These are phyloP conservation scores for Kondoa subrosea DNA, from an alignment of 768 basidiomycete species.

Conservation along the genomic window DNA sequence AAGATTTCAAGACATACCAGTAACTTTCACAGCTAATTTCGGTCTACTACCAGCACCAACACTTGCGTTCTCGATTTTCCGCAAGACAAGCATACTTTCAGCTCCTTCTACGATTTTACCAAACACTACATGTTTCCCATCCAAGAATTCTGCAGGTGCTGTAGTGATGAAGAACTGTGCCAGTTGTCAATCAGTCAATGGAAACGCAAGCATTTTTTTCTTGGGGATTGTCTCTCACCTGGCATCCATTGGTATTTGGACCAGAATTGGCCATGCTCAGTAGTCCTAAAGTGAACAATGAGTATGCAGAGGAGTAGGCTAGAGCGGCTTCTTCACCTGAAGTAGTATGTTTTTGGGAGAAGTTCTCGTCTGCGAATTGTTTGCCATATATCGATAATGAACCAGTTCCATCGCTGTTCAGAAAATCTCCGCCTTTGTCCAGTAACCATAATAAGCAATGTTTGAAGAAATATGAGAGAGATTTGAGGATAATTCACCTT, in stretches of 20 bases:
- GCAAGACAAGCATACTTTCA: slow-evolving; percentile 82
- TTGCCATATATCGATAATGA: slow-evolving; percentile 96
- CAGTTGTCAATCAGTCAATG: not conserved
- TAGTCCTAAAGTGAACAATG: slow-evolving; percentile 12
- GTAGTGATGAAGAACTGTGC: slow-evolving; percentile 89
- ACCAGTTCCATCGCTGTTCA: slow-evolving; percentile 88
- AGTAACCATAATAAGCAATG: not conserved
- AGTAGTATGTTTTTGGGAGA: slow-evolving; percentile 54
- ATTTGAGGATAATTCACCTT: slow-evolving; percentile 42
- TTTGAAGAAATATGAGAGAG: not conserved
- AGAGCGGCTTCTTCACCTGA: no score
- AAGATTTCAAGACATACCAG: slow-evolving; percentile 41
- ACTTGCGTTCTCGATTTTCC: slow-evolving; percentile 90
- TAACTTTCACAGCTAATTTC: slow-evolving; percentile 72
- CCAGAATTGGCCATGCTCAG: slow-evolving; percentile 69
- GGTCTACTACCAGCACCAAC: slow-evolving; percentile 72
- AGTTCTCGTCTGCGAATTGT: slow-evolving; percentile 89
- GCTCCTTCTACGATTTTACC: slow-evolving; percentile 54
- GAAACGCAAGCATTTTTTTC: no score
- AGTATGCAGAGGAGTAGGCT: not conserved
- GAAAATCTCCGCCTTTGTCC: slow-evolving; percentile 57
- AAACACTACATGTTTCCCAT: slow-evolving; percentile 81
- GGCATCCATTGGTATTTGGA: slow-evolving; percentile 82
- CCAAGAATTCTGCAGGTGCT: slow-evolving; percentile 83
- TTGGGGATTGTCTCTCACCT: slow-evolving; percentile 39